Evolutionary conservation across 2,329 filamentous ascomycete species (phyloP).

Genomic region (Colletotrichum tamarilloi): DNA sequence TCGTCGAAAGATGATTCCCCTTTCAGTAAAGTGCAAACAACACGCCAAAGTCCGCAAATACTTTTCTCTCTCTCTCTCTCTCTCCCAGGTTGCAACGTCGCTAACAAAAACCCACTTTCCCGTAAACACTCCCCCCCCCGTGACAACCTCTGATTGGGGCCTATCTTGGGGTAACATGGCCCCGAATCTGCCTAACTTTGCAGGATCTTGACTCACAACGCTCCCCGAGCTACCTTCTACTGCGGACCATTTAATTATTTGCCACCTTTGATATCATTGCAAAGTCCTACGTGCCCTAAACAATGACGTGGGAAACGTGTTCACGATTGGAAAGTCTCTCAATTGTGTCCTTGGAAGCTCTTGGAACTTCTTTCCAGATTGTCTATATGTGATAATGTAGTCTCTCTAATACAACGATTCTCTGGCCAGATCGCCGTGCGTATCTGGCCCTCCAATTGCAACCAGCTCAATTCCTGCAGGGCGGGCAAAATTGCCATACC

Average conservation of each 20-base stretch:
- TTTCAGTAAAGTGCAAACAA: constrained; percentile 11
- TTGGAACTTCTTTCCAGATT: background rate
- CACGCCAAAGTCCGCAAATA: background rate
- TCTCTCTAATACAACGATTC: background rate
- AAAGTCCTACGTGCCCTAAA: too few relatives aligned
- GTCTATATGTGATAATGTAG: background rate
- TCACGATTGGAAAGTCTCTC: too few relatives aligned
- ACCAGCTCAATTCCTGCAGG: constrained; percentile 32
- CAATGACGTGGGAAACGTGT: background rate
- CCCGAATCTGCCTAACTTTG: constrained; percentile 24
- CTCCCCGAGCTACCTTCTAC: background rate
- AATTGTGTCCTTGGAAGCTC: background rate
- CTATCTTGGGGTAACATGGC: background rate
- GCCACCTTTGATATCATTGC: background rate
- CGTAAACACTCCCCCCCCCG: too few relatives aligned
- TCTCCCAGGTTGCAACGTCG: background rate
- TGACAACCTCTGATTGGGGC: background rate
- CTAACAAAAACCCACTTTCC: background rate
- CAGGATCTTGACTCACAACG: constrained; percentile 9
- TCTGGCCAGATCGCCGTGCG: background rate
- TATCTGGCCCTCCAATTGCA: background rate
- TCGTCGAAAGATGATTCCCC: constrained; percentile 12
- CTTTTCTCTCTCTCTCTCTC: background rate
- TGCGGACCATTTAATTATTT: constrained; percentile 8
- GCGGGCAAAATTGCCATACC: background rate